Conservation (phyloP, 2,329 filamentous ascomycete species). For the Raffaelea ambrosiae region DNA sequence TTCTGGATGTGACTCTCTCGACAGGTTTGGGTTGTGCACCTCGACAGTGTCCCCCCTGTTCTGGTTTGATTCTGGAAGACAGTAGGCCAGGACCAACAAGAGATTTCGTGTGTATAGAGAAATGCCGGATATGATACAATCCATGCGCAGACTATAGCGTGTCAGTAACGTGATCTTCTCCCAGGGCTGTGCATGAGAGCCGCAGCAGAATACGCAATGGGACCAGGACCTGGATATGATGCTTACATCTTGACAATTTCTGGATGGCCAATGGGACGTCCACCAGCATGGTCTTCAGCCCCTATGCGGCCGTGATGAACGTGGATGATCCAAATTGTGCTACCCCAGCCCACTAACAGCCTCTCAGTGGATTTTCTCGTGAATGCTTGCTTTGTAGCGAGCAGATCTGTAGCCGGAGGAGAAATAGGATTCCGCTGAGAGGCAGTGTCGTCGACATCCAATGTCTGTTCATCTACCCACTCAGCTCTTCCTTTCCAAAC, state of each 20-base stretch:
- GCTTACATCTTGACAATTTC: conserved; percentile 91
- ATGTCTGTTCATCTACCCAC: conserved; percentile 79
- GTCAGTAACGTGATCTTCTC: too few species aligned
- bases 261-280: conserved; percentile 67
- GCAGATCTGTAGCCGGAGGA: conserved; percentile 31
- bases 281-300: conserved; percentile 57
- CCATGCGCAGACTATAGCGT: conserved; percentile 66
- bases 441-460: conserved; percentile 60
- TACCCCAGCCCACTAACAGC: conserved; percentile 88
- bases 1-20: conserved; percentile 40
- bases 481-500: conserved; percentile 90
- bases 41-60: conserved; percentile 25
- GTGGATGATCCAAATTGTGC: conserved; percentile 92
- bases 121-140: conserved; percentile 96
- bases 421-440: too few species aligned
- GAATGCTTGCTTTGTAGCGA: conserved; percentile 40
- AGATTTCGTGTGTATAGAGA: conserved; percentile 91
- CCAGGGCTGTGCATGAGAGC: too few species aligned
- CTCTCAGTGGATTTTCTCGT: conserved; percentile 56
- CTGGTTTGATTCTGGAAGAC: conserved; percentile 61
- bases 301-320: conserved; percentile 69
- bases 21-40: conserved; percentile 32
- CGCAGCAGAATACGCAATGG: too few species aligned
- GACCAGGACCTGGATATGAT: too few species aligned
- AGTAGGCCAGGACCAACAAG: conserved; percentile 85